phyloP scores from a whole-genome alignment of 2,329 filamentous ascomycete genomes.

The Ascochyta clinopodiicola region DNA sequence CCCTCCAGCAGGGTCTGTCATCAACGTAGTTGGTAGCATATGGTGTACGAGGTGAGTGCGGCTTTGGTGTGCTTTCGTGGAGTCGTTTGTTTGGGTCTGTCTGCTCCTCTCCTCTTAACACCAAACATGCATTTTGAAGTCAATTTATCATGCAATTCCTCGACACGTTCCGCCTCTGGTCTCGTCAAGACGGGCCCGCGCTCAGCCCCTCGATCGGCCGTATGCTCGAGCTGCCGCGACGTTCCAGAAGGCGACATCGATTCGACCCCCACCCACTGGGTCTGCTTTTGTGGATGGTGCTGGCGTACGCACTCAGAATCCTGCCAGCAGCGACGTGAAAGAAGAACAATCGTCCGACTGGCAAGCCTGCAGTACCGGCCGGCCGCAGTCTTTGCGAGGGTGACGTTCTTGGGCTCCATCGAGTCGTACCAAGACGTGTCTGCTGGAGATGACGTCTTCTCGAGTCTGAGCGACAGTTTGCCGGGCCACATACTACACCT shows the following conservation, averaged over 20 bases:
- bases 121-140: too few species aligned
- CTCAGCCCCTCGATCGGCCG: neutral
- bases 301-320: neutral
- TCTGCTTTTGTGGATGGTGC: neutral
- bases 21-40: neutral
- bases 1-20: neutral
- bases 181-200: neutral
- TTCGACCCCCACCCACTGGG: neutral
- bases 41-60: neutral
- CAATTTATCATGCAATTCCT: too few species aligned
- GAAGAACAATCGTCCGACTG: neutral
- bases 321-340: neutral
- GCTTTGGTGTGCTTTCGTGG: neutral
- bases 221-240: neutral
- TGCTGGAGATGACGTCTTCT: too few species aligned
- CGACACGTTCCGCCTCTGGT: too few species aligned
- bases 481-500: neutral
- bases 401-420: too few species aligned
- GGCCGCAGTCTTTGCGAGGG: neutral
- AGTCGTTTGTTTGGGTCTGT: neutral
- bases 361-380: neutral
- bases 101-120: too few species aligned
- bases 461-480: too few species aligned
- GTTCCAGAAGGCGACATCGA: slow-evolving; percentile 1
- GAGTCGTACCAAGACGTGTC: too few species aligned